A percentile compares a stretch with the other conserved stretches of the same genome.
Evolutionary conservation across 805 yeast species (phyloP).

Genomic region (Isabelozyma pseudorhagii): DNA sequence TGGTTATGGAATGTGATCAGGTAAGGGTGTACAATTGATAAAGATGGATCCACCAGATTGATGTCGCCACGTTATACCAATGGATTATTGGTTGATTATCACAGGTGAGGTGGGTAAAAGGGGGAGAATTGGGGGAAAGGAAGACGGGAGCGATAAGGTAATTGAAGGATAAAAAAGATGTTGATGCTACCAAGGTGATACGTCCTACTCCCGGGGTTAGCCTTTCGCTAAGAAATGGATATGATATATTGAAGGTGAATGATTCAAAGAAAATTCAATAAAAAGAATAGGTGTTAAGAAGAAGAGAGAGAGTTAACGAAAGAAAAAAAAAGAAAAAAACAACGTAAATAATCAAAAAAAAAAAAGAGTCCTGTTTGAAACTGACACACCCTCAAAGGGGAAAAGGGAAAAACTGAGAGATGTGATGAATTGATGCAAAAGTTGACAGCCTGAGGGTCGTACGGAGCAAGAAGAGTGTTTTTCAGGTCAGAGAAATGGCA

Average conservation of each 20-base stretch:
- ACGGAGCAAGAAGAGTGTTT: not conserved
- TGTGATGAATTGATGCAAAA: not conserved
- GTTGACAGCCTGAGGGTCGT: not conserved
- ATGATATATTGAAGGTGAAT: too few species aligned
- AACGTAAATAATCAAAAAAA: not conserved
- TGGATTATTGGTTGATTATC: not conserved
- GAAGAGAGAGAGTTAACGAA: not conserved
- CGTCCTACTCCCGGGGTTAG: too few species aligned
- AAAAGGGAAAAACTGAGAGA: not conserved
- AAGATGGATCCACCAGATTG: not conserved
- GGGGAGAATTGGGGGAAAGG: too few species aligned
- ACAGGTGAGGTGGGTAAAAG: too few species aligned
- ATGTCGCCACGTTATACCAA: not conserved
- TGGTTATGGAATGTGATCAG: not conserved
- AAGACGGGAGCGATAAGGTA: too few species aligned
- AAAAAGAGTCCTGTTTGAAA: not conserved
- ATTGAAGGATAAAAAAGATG: too few species aligned
- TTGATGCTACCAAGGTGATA: too few species aligned
- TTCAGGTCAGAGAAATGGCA: too few species aligned
- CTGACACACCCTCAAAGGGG: not conserved
- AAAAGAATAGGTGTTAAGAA: too few species aligned
- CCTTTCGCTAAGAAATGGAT: too few species aligned
- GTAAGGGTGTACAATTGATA: not conserved
- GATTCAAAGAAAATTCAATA: too few species aligned
- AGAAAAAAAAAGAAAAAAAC: not conserved